Evolutionary conservation across 371 early-diverging fungal species (phyloP), one percentile per base, ranked within the genome.

Genomic region (Mucor plumbeus): DNA sequence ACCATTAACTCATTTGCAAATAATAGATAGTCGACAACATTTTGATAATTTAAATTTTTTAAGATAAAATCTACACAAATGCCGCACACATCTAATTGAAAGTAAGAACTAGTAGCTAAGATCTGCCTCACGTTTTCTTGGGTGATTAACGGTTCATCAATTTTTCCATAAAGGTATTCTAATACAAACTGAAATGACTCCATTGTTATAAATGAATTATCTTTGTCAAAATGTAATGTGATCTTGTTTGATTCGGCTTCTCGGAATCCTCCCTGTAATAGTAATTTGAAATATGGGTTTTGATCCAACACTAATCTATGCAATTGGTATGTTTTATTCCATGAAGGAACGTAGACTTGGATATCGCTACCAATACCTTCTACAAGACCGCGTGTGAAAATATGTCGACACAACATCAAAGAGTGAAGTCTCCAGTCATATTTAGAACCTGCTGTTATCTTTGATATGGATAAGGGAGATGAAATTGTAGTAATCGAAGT

Each of bases 111-210:
- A 0, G 90, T 85, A 0, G 88, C 88, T 14, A 86, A 68, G 10
- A 85, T 76, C 59, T 75, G 77, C 11, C 74, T 62, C 21, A 82
- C 86, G 65, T 83, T 86, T 9, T 65, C 63, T 10, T 68, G 69
- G 14, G 68, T 73, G 17, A 85, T 80, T 9, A 35, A 59, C 3
- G 77, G 75, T 8, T 81, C 79, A 5, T 74, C 71, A 3, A 81
- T 59, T 40, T 79, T 75, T 21, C 83, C 84, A 64, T 83, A 85
- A 0, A 85, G 68, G 41, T 87, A 74, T 4, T 80, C 77, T 13
- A 91, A 67, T 8, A 87, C 86, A 47, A 86, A 77, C 44, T 82
- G 77, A 63, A 91, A 83, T 5, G 85, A 86, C 31, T 88, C 88
- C 26, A 74, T 68, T 3, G 84, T 85, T 11, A 91, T 82, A 57